Percentiles rank a stretch among this genome's conserved stretches.
phyloP scores from a whole-genome alignment of 1,139 yeast genomes.

The Hyphopichia fennica region DNA sequence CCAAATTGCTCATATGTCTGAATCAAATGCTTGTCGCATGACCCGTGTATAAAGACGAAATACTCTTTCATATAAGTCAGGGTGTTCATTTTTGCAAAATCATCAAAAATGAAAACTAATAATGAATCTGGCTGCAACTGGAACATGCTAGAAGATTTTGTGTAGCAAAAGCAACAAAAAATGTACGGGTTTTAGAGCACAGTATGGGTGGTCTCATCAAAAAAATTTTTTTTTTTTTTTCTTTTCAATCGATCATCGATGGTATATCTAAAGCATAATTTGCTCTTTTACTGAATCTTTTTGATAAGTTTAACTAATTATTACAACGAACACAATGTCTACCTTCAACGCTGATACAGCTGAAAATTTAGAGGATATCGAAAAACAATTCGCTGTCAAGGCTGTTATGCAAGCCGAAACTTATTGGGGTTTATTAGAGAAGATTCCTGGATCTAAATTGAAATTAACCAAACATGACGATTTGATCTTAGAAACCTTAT shows the following conservation, averaged over 20 bases:
- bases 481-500: conserved; percentile 69
- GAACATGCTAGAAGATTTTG: background rate
- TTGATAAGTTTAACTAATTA: no score
- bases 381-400: conserved; percentile 95
- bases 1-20: no score
- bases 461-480: conserved; percentile 81
- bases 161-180: background rate
- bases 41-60: no score
- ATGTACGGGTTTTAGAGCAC: background rate
- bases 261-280: no score
- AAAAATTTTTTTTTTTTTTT: background rate
- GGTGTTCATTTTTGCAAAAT: no score
- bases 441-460: conserved; percentile 75
- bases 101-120: no score
- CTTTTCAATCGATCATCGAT: background rate
- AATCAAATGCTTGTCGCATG: no score
- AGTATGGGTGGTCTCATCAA: background rate
- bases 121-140: background rate
- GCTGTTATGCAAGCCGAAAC: conserved; percentile 96
- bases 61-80: no score
- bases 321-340: conserved; percentile 19
- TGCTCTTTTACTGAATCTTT: no score
- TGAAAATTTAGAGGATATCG: conserved; percentile 69
- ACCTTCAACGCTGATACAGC: conserved; percentile 55
- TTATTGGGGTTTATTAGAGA: conserved; percentile 79